Evolutionary conservation across 805 yeast species (phyloP), one percentile per base, ranked within the genome.

Genomic region (Tetrapisispora taiwanensis): DNA sequence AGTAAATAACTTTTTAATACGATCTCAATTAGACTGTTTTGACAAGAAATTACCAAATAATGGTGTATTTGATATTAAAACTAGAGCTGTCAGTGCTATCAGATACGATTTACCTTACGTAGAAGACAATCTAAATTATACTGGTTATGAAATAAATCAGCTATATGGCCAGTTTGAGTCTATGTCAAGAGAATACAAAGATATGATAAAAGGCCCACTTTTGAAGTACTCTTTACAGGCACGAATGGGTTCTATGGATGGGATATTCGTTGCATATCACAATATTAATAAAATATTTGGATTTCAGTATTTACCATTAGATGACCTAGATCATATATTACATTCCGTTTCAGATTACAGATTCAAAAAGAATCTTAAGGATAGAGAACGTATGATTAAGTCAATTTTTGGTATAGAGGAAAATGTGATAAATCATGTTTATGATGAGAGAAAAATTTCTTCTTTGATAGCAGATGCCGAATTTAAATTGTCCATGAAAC

Each of bases 171-270:
- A 62, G 32, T 78, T 64, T 56, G 95, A 87, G 60, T 83, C 94
- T n/a, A 84, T 78, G 59, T 87, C 84, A 53, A 69, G 89, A 17
- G 98, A 90, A 56, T 72, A 74, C 59, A 71, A 68, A 48, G 97
- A 90, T 55, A 71, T 90, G 53, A 75, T 81, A 15, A 67, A 84
- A 46, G 75, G 90, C 1, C 81, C 92, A 0, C 65, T 90, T 64
- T 67, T 90, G 52, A 90, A 90, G 64, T 90, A 90, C 58, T 75
- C 84, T 2, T 70, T 90, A 51, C 97, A 92, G 62, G 97, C 96
- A 0, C 72, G 97, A 49, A 84, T 90, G 35, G 98, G 97, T 3
- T 79, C 84, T 54, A 90, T 92, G 97, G 97, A 89, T 63, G 98
- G 98, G 6, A 86, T 92, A 2, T 87, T 85, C 52, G 72, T 90